Base-by-base conservation (phyloP, 2,329 filamentous ascomycete species). In the Aspergillus sp. region DNA sequence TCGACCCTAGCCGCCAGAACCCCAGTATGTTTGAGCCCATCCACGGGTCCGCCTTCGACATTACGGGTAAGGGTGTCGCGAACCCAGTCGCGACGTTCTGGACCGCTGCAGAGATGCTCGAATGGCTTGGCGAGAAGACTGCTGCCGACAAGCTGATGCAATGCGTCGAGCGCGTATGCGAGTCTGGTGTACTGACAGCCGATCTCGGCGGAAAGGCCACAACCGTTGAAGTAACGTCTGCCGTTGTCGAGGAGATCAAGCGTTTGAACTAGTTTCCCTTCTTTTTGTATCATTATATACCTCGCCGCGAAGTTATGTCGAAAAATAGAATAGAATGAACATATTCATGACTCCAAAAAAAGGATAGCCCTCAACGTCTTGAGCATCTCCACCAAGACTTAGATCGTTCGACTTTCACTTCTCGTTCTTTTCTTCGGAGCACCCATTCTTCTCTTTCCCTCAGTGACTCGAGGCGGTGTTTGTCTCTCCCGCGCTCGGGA, bases 61-160 rank as follows among this genome's bases (percentile, higher is more conserved):
- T 89, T 55, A 83, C 83, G 1, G 85, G 86, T 3, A 82, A 84
- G 65, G 85, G 84, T 6, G 62, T 70, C 50, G 84, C 85, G 1
- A 88, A 88, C 65, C 85, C 86, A 0, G 79, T 89, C 0, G 86
- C 82, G 6, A 86, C 86, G 6, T 87, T 89, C 69, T 90, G 87
- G 87, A 87, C 86, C 0, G 86, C 84, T 0, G 85, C 86, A 5
- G 87, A 89, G 77, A 85, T 90, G 83, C 77, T 88, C 12, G 74
- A 80, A 41, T 87, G 86, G 81, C 70, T 89, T n/a, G 86, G 86
- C 0, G 75, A 86, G 57, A 78, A 81, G 35, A 75, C 80, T 3
- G 85, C 84, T 0, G 83, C 85, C 0, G 80, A 83, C 56, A 73
- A 75, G 44, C 73, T 89, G 21, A 81, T 89, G 73, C 77, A 81